phyloP scores from a whole-genome alignment of 1,284 basidiomycete genomes.

The Somion occarium region DNA sequence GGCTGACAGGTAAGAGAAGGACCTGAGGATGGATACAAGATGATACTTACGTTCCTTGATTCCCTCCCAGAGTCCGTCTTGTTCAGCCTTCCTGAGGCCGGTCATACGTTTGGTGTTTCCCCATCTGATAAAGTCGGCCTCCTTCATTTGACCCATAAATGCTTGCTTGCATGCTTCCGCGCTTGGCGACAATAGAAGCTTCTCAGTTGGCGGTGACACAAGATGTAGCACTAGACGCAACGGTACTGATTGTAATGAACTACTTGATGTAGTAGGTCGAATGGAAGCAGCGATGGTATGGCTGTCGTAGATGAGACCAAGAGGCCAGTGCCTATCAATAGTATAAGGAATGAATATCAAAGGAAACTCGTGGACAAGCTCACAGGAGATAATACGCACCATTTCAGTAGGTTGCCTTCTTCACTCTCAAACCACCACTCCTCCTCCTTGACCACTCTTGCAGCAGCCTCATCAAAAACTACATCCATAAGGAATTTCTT shows the following conservation, averaged over 20 bases:
- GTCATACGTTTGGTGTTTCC: constrained; percentile 92
- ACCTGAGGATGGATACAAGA: constrained; percentile 1
- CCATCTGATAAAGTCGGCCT: constrained; percentile 94
- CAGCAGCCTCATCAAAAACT: constrained; percentile 79
- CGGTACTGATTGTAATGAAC: constrained; percentile 47
- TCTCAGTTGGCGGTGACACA: constrained; percentile 79
- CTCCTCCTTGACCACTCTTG: constrained; percentile 69
- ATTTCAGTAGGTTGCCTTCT: constrained; percentile 71
- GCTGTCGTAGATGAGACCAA: constrained; percentile 88
- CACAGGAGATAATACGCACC: constrained; percentile 45
- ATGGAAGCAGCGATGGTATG: constrained; percentile 59
- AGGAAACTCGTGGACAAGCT: neutral
- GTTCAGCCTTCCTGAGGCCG: constrained; percentile 79
- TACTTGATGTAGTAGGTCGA: constrained; percentile 39
- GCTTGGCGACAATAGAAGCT: constrained; percentile 73
- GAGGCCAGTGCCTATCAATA: constrained; percentile 84
- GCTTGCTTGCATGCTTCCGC: constrained; percentile 83
- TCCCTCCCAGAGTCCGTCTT: constrained; percentile 94
- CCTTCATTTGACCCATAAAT: constrained; percentile 92
- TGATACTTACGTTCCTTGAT: constrained; percentile 82
- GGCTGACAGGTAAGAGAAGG: neutral
- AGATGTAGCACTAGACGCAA: constrained; percentile 82
- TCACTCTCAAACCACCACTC: constrained; percentile 95
- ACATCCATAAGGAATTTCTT: constrained; percentile 83
- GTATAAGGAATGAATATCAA: neutral